Evolutionary conservation across 2,329 filamentous ascomycete genomes (phyloP), one percentile per base, ranked within the genome.

Genomic region (Sphaerulina vaccinii): DNA sequence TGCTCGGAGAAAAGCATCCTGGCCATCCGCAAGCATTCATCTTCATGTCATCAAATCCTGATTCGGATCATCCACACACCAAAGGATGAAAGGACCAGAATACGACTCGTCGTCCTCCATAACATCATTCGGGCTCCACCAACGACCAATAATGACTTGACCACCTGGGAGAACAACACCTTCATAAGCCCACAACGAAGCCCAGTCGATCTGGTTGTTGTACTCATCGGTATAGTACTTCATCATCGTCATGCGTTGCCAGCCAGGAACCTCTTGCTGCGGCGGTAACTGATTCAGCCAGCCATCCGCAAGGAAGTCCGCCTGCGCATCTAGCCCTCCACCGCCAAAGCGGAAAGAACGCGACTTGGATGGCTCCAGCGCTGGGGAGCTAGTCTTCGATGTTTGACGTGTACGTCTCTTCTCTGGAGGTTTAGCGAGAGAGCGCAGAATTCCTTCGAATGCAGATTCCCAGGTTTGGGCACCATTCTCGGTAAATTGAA

Each of bases 191-290:
- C 74, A 78, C 2, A 76, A 62, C n/a, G 62, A 56, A 5, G 71
- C 68, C 7, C 47, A 42, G 21, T 69, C 65, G 16, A 46, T 66
- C 8, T 27, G 38, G 49, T 4, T 56, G 18, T 56, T 57, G 3
- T 67, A 50, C 0, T 67, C 55, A 11, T 72, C 64, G 1, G 56
- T 46, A 55, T 71, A 75, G 56, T 78, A 77, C 62, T 79, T 79
- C 71, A 81, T 76, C 68, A 82, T 75, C 0, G 73, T 77, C 49
- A 82, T 67, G 24, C 78, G 72, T 65, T 79, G 75, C 70, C 76
- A 82, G 16, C 79, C 79, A 0, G 74, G 71, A 10, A 82, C 75
- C 1, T 69, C 71, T 13, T 70, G 54, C 56, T 82, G 79, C 2
- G 67, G 58, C 0, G 75, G 75, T 1, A 82, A 64, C 0, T 73